Evolutionary conservation across 345 rosid genomes (phyloP).

Genomic region (Eucalyptus fibrosa): DNA sequence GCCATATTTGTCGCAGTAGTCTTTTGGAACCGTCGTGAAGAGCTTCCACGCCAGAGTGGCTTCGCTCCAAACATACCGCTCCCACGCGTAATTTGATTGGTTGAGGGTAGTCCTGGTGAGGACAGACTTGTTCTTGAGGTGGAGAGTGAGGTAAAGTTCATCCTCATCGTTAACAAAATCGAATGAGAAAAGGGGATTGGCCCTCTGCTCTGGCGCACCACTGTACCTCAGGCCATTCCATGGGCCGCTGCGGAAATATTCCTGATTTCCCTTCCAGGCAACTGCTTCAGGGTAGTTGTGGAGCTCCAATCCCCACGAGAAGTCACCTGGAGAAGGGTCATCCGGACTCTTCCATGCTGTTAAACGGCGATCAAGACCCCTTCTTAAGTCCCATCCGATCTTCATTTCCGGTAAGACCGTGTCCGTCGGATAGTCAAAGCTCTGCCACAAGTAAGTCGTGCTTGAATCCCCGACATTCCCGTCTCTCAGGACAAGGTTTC

Average conservation of each 20-base stretch:
- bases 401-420: constrained; percentile 44
- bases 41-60: constrained; percentile 9
- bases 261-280: not conserved
- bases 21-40: constrained; percentile 26
- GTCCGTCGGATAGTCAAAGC: constrained; percentile 44
- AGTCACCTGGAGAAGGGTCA: constrained; percentile 34
- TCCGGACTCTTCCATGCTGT: constrained; percentile 26
- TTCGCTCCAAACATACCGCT: constrained; percentile 26
- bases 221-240: constrained; percentile 42
- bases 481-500: constrained; percentile 36
- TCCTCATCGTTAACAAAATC: constrained; percentile 5
- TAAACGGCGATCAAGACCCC: constrained; percentile 6
- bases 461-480: not conserved
- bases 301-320: constrained; percentile 8
- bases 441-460: constrained; percentile 24
- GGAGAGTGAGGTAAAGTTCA: constrained; percentile 13
- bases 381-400: constrained; percentile 29
- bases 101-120: constrained; percentile 16
- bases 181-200: constrained; percentile 5
- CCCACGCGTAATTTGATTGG: not conserved
- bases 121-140: not conserved
- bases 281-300: constrained; percentile 18
- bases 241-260: constrained; percentile 21
- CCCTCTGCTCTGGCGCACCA: constrained; percentile 24
- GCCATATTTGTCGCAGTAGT: constrained; percentile 17